Base-by-base conservation (phyloP, 192 early-diverging fungal genomes). In the Coemansia sp. region DNA sequence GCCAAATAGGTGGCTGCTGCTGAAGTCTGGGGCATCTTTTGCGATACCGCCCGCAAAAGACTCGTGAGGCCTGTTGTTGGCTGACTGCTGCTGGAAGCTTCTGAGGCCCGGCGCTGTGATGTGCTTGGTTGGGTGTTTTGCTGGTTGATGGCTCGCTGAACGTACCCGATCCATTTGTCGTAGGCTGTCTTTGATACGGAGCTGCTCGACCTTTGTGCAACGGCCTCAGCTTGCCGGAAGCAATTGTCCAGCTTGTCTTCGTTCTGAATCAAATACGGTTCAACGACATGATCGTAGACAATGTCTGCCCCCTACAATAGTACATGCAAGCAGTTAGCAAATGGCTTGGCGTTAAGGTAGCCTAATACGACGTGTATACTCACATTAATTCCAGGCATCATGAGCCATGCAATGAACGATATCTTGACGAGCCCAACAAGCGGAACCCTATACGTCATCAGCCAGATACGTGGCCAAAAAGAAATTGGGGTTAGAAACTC, bases 321-420 rank as follows among this genome's bases (percentile, higher is more conserved):
- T 11, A 34, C 14, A 19, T 29, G 27, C 27, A 27, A 21, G 27
- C n/a, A 39, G 23, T 27, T 37, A 36, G 37, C 19, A 60, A 37
- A 23, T 42, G 36, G 12, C 14, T 12, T 51, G 36, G 36, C n/a
- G 32, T 34, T 62, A 27, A 38, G 25, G 37, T 63, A 64, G 21
- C 5, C 10, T 34, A 45, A 59, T 59, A 37, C 17, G 36, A n/a
- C 15, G 38, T 38, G 36, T 17, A 21, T 39, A 72, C 80, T 69
- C 78, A 78, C 83, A 23, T 85, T 72, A 39, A 81, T 82, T 36
- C 80, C 79, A 10, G 84, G 84, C 67, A 85, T 62, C 15, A 82
- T 63, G 36, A 85, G 75, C 84, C 80, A 85, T 2, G 63, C 71
- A 34, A 85, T 65, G 58, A 85, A 79, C 1, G 63, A 50, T 25